Evolutionary conservation across 2,329 filamentous ascomycete genomes (phyloP), one percentile per base, ranked within the genome.

Genomic region (Scedosporium minutisporum): DNA sequence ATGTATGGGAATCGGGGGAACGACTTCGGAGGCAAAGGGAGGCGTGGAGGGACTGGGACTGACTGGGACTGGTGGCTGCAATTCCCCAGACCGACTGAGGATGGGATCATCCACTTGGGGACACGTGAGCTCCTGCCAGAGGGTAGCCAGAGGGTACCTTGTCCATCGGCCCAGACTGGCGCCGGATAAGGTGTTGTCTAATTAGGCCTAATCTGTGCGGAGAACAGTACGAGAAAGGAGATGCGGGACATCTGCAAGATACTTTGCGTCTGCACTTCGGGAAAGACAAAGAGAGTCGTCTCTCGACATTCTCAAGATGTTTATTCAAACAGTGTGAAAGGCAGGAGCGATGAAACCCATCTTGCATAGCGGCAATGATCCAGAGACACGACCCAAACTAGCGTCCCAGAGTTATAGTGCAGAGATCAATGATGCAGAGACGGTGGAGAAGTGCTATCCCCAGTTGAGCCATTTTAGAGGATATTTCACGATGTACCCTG

Each of bases 81-180:
- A 55, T 55, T 55, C 51, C 51, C 51, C 51, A 55, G 51, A 55
- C 51, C 23, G n/a, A 10, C 51, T 14, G 18, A 25, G 51, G 21
- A 55, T 55, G 18, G 51, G 51, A 48, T 60, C 38, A 44, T 60
- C 58, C 58, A 29, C 42, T 48, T 21, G 38, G 58, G 41, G 18
- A 42, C 58, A 60, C 58, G 58, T 60, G 58, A 60, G 58, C n/a
- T 44, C 58, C 58, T 60, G 9, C 58, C 58, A 21, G 33, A 58
- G 62, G 55, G 46, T 42, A 38, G 18, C 58, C 41, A 21, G 33
- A 58, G 51, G 51, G 18, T 27, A 55, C 51, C 51, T 23, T 23
- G 21, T 25, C 23, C 23, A 23, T 55, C 51, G 51, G 21, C 51
- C 18, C 51, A 55, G 12, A 55, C 51, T 25, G 51, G 21, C 51